Evolutionary conservation across 257 asterid species (phyloP).

Genomic region (Solanum tarijense): DNA sequence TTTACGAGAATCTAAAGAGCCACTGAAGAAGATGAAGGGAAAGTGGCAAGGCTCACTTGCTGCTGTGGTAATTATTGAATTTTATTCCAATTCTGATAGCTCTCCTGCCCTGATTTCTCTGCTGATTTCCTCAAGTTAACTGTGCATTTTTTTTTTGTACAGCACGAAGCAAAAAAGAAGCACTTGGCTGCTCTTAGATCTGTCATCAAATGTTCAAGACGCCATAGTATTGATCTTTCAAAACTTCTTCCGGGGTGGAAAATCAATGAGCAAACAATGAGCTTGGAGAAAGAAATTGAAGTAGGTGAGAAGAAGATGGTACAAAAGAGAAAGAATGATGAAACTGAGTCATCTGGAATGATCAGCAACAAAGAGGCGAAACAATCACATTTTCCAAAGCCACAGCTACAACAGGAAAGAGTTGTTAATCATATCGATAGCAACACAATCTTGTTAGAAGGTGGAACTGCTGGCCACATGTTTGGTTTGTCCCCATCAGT

Average conservation of each 20-base stretch:
- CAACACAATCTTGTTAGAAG: neutral
- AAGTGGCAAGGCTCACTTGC: conserved; percentile 30
- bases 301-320: conserved; percentile 23
- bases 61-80: conserved; percentile 27
- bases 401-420: conserved; percentile 26
- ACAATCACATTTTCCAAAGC: conserved; percentile 29
- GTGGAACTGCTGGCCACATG: conserved; percentile 15
- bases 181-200: conserved; percentile 43
- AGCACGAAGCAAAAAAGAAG: conserved; percentile 62
- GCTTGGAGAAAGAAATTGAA: conserved; percentile 45
- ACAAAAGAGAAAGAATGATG: conserved; percentile 49
- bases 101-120: neutral
- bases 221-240: conserved; percentile 49
- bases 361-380: conserved; percentile 38
- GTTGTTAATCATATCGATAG: neutral
- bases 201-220: conserved; percentile 41
- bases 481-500: neutral
- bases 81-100: neutral
- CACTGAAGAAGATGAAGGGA: conserved; percentile 33
- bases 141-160: conserved; percentile 14
- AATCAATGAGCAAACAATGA: conserved; percentile 37
- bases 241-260: conserved; percentile 73
- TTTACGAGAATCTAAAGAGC: conserved; percentile 47
- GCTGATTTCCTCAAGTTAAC: neutral
- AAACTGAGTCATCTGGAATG: conserved; percentile 28